Evolutionary conservation across 2,329 filamentous ascomycete species (phyloP).

Genomic region (Colletotrichum musae): DNA sequence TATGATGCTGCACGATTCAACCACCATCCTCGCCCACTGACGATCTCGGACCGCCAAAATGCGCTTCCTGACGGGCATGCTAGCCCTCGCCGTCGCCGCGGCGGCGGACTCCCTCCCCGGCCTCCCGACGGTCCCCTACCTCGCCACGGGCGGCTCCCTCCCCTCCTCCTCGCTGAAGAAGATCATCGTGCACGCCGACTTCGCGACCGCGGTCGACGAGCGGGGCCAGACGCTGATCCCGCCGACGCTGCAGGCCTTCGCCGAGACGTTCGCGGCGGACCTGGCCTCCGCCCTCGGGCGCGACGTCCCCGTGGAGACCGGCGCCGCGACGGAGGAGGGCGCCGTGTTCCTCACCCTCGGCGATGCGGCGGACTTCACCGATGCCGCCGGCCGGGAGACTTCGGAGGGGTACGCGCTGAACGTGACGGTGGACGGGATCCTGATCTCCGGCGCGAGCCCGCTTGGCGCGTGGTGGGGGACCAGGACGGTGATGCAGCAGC

Average conservation of each 20-base stretch:
- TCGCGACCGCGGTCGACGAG: constrained; percentile 57
- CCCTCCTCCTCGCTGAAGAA: constrained; percentile 46
- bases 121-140: constrained; percentile 55
- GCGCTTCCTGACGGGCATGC: not conserved
- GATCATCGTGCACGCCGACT: constrained; percentile 61
- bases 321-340: constrained; percentile 43
- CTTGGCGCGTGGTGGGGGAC: constrained; percentile 73
- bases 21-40: not conserved
- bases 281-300: constrained; percentile 48
- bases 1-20: not conserved
- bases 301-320: constrained; percentile 49
- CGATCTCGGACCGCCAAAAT: not conserved
- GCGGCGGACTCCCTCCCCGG: constrained; percentile 40
- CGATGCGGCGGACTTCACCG: constrained; percentile 55
- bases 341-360: constrained; percentile 64
- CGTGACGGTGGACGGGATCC: constrained; percentile 56
- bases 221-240: constrained; percentile 66
- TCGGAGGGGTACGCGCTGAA: constrained; percentile 65
- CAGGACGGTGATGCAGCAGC: constrained; percentile 67
- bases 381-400: constrained; percentile 61
- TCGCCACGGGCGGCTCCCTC: constrained; percentile 45
- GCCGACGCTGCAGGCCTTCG: constrained; percentile 63
- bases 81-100: not conserved
- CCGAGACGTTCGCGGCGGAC: constrained; percentile 59
- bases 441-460: constrained; percentile 66